These are phyloP conservation scores for Thermothelomyces thermophilus DNA, from an alignment of 2,329 filamentous ascomycete species.

Conservation along the genomic window DNA sequence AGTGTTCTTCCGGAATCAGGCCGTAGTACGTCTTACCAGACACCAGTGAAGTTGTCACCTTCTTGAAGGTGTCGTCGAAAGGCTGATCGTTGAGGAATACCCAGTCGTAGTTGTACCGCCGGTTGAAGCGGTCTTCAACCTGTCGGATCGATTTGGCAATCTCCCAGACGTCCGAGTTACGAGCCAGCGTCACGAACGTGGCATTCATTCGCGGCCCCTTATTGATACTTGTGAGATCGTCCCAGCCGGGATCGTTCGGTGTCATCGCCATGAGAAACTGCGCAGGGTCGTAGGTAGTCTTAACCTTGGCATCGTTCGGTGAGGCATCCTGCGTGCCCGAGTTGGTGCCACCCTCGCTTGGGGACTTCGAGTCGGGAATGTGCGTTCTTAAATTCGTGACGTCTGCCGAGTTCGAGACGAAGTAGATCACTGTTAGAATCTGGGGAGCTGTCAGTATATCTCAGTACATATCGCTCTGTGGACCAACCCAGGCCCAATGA, in stretches of 20 bases:
- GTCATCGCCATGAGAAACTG: constrained; percentile 46
- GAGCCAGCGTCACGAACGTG: constrained; percentile 91
- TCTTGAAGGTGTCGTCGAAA: constrained; percentile 90
- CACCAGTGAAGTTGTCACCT: constrained; percentile 79
- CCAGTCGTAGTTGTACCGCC: constrained; percentile 96
- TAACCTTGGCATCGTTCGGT: constrained; percentile 24
- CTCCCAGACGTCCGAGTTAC: constrained; percentile 93
- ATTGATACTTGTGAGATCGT: constrained; percentile 45
- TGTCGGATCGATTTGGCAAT: constrained; percentile 93
- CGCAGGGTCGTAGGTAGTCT: constrained; percentile 32
- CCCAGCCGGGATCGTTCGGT: constrained; percentile 47
- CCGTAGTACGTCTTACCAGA: constrained; percentile 91
- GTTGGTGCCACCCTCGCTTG: background rate
- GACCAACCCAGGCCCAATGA: background rate
- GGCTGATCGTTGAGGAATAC: constrained; percentile 96
- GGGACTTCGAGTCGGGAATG: constrained; percentile 25
- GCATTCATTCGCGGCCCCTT: constrained; percentile 82
- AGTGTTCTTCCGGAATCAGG: constrained; percentile 83
- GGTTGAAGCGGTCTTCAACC: constrained; percentile 97
- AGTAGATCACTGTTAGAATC: constrained; percentile 70
- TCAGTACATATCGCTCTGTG: background rate
- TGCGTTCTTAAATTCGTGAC: constrained; percentile 41
- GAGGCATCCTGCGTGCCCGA: background rate
- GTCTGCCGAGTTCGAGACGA: constrained; percentile 54
- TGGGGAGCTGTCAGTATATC: constrained; percentile 26